These are phyloP conservation scores for Castanea sativa DNA, from an alignment of 306 rosid species.

Conservation along the genomic window DNA sequence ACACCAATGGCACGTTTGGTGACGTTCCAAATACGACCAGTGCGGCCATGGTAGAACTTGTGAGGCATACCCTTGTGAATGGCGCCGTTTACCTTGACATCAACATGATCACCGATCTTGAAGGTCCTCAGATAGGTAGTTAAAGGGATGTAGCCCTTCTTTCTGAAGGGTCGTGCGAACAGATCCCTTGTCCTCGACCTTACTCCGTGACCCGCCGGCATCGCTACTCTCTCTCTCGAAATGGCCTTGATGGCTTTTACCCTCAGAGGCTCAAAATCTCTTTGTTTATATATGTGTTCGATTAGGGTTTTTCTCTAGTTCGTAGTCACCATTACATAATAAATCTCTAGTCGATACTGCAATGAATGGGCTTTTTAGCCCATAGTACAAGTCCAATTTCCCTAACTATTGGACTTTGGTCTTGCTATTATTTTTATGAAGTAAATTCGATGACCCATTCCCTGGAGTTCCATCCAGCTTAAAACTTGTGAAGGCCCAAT, in stretches of 20 bases:
- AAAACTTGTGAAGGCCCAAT: background rate
- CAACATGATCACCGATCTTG: constrained; percentile 61
- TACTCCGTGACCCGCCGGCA: constrained; percentile 97
- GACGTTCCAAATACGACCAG: constrained; percentile 54
- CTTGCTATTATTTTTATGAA: too few relatives aligned
- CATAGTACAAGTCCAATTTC: too few relatives aligned
- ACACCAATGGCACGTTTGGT: constrained; percentile 90
- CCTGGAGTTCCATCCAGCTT: background rate
- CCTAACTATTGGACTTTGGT: too few relatives aligned
- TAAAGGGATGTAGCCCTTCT: constrained; percentile 58
- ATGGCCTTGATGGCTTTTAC: background rate
- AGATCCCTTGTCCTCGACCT: constrained; percentile 66
- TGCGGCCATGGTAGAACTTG: constrained; percentile 90
- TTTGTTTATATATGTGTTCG: background rate
- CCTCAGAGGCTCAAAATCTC: too few relatives aligned
- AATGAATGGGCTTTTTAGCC: too few relatives aligned
- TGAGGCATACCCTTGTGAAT: constrained; percentile 97
- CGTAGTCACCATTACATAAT: too few relatives aligned
- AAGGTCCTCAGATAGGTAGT: constrained; percentile 49
- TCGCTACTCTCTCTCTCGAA: constrained; percentile 23
- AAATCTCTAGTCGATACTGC: too few relatives aligned
- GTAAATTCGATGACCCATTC: too few relatives aligned
- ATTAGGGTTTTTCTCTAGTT: background rate
- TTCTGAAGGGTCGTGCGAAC: constrained; percentile 56
- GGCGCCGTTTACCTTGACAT: constrained; percentile 87